phyloP scores from a whole-genome alignment of 306 rosid genomes.

The Lablab purpureus region DNA sequence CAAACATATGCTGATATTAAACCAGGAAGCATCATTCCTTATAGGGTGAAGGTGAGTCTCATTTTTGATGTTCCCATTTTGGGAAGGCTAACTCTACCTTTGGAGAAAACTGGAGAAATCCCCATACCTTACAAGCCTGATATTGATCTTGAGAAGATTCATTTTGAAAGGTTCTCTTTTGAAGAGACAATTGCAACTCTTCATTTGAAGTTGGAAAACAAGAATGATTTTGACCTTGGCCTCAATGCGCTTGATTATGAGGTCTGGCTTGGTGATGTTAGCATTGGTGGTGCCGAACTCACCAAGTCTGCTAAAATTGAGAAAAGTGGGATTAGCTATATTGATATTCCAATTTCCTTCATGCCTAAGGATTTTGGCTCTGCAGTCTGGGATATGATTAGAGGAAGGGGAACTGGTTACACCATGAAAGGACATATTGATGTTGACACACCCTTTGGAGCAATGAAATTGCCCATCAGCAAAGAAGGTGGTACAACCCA shows the following conservation, averaged over 20 bases:
- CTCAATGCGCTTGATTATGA: slow-evolving; percentile 81
- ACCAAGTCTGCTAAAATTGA: slow-evolving; percentile 69
- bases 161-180: slow-evolving; percentile 74
- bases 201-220: slow-evolving; percentile 90
- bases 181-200: slow-evolving; percentile 90
- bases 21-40: slow-evolving; percentile 91
- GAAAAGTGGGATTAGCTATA: slow-evolving; percentile 63
- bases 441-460: slow-evolving; percentile 94
- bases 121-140: slow-evolving; percentile 98
- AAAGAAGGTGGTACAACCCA: slow-evolving; percentile 95
- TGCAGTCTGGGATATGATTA: slow-evolving; percentile 96
- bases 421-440: slow-evolving; percentile 75
- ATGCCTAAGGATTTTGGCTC: slow-evolving; percentile 95
- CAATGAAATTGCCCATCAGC: slow-evolving; percentile 89
- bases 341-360: slow-evolving; percentile 84
- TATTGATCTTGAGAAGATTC: slow-evolving; percentile 83
- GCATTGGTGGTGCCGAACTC: slow-evolving; percentile 82
- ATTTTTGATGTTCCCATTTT: slow-evolving; percentile 87
- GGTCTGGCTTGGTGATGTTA: slow-evolving; percentile 81
- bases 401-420: slow-evolving; percentile 95
- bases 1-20: slow-evolving; percentile 69
- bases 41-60: slow-evolving; percentile 79
- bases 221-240: slow-evolving; percentile 88
- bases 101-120: slow-evolving; percentile 94
- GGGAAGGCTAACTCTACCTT: slow-evolving; percentile 84